phyloP scores from a whole-genome alignment of 164 flowering plant species.

The Macadamia integrifolia region DNA sequence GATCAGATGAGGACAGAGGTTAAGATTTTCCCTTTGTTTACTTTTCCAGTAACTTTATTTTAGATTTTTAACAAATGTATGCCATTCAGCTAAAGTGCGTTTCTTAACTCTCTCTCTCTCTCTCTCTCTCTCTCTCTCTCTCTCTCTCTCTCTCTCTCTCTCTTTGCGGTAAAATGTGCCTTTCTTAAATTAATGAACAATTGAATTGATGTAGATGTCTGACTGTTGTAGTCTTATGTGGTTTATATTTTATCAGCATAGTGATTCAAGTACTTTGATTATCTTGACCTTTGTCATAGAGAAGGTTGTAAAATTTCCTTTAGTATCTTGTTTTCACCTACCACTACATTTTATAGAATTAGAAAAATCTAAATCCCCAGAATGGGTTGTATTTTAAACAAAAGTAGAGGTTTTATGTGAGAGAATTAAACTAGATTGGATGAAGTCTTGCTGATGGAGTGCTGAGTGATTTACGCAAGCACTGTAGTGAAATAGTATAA shows the following conservation, averaged over 20 bases:
- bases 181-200: too few species aligned
- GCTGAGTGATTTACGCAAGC: too few species aligned
- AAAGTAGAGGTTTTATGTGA: too few species aligned
- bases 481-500: too few species aligned
- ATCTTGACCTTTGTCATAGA: background rate
- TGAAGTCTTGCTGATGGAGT: too few species aligned
- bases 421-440: too few species aligned
- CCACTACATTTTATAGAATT: background rate
- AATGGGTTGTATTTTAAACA: too few species aligned
- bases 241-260: background rate
- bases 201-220: background rate
- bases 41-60: background rate
- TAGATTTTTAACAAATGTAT: background rate
- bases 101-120: too few species aligned
- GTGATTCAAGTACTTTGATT: background rate
- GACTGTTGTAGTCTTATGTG: background rate
- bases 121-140: too few species aligned
- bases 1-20: constrained; percentile 12
- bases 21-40: constrained; percentile 38
- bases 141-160: too few species aligned
- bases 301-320: background rate
- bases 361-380: too few species aligned
- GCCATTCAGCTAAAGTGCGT: background rate
- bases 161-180: too few species aligned
- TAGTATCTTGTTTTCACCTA: background rate